Evolutionary conservation across 31 red algal species (phyloP).

Genomic region (Odonthalia washingtoniensis): DNA sequence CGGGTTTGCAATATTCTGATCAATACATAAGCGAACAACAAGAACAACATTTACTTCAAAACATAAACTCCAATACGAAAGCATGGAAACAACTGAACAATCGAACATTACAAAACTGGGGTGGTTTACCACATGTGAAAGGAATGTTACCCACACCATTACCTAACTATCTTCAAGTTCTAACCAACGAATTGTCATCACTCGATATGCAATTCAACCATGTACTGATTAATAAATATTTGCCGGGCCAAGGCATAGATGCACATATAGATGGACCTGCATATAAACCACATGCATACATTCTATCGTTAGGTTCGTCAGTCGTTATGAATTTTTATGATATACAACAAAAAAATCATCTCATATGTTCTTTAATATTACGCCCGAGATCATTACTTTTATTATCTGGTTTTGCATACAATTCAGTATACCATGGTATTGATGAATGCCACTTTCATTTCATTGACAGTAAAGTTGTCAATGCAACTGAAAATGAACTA

Average conservation of each 20-base stretch:
- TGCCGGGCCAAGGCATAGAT: conserved; percentile 75
- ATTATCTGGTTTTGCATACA: conserved; percentile 59
- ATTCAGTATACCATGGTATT: conserved; percentile 80
- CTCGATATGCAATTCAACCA: conserved; percentile 66
- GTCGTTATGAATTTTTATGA: conserved; percentile 81
- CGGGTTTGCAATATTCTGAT: too few species aligned
- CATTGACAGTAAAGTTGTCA: conserved; percentile 48
- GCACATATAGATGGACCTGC: conserved; percentile 87
- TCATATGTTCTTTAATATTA: conserved; percentile 21
- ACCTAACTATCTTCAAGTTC: conserved; percentile 41
- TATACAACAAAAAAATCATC: background rate
- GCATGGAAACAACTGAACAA: conserved; percentile 57
- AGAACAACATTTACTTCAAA: too few species aligned
- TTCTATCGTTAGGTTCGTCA: conserved; percentile 63
- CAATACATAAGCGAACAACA: too few species aligned
- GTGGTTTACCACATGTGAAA: conserved; percentile 63
- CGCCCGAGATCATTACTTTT: conserved; percentile 61
- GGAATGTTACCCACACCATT: conserved; percentile 57
- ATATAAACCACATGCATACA: conserved; percentile 76
- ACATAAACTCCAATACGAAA: too few species aligned
- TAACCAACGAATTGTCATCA: conserved; percentile 1
- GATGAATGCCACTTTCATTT: conserved; percentile 42
- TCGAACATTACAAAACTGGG: conserved; percentile 63
- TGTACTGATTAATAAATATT: conserved; percentile 87
- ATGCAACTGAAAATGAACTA: background rate